Conservation (phyloP, 495 filamentous ascomycete genomes). For the Tuber brumale region DNA sequence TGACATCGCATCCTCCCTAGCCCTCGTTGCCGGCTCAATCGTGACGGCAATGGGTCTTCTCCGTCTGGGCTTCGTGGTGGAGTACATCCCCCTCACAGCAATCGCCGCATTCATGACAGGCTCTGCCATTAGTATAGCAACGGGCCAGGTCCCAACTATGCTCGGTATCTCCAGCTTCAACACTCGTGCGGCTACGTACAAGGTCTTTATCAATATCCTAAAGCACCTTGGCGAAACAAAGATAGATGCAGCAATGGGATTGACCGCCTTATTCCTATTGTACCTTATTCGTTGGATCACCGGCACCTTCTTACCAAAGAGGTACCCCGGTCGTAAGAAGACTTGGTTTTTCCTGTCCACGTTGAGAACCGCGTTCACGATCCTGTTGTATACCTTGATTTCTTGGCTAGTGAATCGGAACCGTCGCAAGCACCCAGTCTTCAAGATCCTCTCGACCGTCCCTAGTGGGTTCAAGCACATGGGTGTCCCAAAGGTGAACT, state of each 20-base stretch:
- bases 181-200: slow-evolving; percentile 72
- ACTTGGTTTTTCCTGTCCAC: slow-evolving; percentile 84
- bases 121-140: slow-evolving; percentile 82
- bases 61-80: slow-evolving; percentile 84
- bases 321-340: slow-evolving; percentile 63
- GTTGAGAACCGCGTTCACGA: slow-evolving; percentile 82
- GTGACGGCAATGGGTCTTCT: slow-evolving; percentile 73
- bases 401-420: slow-evolving; percentile 72
- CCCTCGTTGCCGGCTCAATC: slow-evolving; percentile 74
- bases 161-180: slow-evolving; percentile 72
- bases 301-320: slow-evolving; percentile 56
- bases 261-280: slow-evolving; percentile 74
- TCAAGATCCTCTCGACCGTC: slow-evolving; percentile 67
- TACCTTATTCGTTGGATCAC: slow-evolving; percentile 72
- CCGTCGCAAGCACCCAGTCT: slow-evolving; percentile 49
- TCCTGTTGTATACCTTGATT: slow-evolving; percentile 87
- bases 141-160: slow-evolving; percentile 78
- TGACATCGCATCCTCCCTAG: slow-evolving; percentile 66
- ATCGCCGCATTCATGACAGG: slow-evolving; percentile 98
- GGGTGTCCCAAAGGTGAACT: slow-evolving; percentile 42
- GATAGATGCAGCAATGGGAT: slow-evolving; percentile 81
- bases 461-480: slow-evolving; percentile 54
- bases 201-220: slow-evolving; percentile 78
- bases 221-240: slow-evolving; percentile 62
- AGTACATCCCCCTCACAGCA: slow-evolving; percentile 85